Conservation (phyloP, 306 rosid genomes). For the Sicyos baderoa region DNA sequence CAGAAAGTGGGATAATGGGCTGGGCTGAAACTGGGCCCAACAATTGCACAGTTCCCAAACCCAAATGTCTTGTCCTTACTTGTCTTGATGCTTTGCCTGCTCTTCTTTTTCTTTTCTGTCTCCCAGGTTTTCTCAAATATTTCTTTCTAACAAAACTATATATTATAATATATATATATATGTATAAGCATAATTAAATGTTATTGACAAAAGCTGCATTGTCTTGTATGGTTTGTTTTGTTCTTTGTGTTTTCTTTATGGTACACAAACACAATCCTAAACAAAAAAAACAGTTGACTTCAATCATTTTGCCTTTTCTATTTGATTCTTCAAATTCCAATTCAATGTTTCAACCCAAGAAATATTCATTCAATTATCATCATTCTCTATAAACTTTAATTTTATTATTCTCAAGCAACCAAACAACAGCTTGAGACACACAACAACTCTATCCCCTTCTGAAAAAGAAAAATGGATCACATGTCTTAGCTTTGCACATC, state of each 20-base stretch:
- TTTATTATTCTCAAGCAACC: not conserved
- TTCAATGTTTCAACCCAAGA: not conserved
- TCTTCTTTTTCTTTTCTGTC: not conserved
- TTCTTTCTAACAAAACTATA: not conserved
- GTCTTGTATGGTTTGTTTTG: too few species aligned
- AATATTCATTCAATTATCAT: not conserved
- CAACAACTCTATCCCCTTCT: not conserved
- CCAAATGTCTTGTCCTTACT: conserved; percentile 9
- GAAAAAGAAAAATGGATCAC: not conserved
- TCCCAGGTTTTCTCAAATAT: not conserved
- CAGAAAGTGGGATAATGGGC: conserved; percentile 14
- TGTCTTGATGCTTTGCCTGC: not conserved
- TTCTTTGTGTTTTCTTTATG: too few species aligned
- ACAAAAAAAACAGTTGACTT: conserved; percentile 5
- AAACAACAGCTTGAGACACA: conserved; percentile 7
- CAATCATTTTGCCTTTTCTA: conserved; percentile 14
- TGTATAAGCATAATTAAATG: not conserved
- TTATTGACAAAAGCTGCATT: too few species aligned
- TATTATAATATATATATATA: too few species aligned
- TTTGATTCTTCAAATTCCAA: not conserved
- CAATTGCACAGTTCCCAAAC: conserved; percentile 15
- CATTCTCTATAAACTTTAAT: too few species aligned
- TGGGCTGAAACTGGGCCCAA: conserved; percentile 7
- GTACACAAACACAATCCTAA: not conserved
- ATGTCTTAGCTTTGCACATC: not conserved